Evolutionary conservation across 176 grass and related monocot genomes (phyloP).

Genomic region (Aegilops sharonensis): DNA sequence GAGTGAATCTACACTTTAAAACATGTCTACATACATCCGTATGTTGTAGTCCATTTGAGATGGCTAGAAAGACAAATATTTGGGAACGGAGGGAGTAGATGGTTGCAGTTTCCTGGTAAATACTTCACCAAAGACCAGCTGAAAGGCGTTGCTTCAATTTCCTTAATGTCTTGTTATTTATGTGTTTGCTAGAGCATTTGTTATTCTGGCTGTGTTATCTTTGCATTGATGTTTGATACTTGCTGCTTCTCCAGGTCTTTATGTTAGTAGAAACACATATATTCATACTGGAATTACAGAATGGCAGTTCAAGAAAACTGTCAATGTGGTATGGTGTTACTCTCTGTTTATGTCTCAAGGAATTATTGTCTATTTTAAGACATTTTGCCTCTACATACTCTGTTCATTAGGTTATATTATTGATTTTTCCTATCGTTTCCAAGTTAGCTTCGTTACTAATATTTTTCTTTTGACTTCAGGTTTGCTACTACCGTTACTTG

Average conservation of each 20-base stretch:
- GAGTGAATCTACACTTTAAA: too few relatives aligned
- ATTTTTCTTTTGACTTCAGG: conserved; percentile 38
- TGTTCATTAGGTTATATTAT: background rate
- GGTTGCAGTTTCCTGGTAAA: background rate
- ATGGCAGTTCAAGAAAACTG: conserved; percentile 93
- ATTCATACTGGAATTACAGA: conserved; percentile 91
- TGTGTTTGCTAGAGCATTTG: background rate
- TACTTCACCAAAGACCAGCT: background rate
- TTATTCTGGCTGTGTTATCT: background rate
- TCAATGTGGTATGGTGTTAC: conserved; percentile 81
- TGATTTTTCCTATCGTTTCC: background rate
- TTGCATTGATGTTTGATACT: conserved; percentile 1
- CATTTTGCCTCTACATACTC: background rate
- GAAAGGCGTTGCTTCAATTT: background rate
- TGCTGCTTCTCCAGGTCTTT: conserved; percentile 70
- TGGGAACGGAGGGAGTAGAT: too few relatives aligned
- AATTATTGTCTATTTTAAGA: background rate
- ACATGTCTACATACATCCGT: too few relatives aligned
- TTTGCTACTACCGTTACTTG: conserved; percentile 89
- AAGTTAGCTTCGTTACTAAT: conserved; percentile 13
- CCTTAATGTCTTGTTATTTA: conserved; percentile 4
- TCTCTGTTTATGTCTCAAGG: conserved; percentile 16
- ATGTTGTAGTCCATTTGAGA: too few relatives aligned
- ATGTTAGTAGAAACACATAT: conserved; percentile 98
- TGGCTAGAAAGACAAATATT: too few relatives aligned